Conservation (phyloP, 1,139 yeast species). For the Geotrichum cucujoidarum region DNA sequence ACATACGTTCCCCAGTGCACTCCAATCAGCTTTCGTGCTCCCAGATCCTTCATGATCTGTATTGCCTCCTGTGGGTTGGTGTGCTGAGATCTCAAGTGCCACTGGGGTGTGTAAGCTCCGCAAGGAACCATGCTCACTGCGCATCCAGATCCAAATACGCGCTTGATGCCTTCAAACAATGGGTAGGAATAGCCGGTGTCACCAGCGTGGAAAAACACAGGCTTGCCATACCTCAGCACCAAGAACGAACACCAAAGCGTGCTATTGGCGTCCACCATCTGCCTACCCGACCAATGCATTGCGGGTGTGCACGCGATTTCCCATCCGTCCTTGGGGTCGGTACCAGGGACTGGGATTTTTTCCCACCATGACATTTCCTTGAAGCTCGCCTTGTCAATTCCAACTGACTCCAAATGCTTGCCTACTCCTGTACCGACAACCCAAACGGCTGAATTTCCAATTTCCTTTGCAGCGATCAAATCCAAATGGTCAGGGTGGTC, state of each 20-base stretch:
- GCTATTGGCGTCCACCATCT: conserved; percentile 67
- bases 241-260: conserved; percentile 88
- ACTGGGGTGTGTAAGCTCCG: conserved; percentile 91
- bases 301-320: conserved; percentile 88
- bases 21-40: conserved; percentile 65
- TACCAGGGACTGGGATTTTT: conserved; percentile 41
- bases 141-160: conserved; percentile 59
- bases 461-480: conserved; percentile 49
- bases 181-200: conserved; percentile 85
- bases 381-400: conserved; percentile 45
- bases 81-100: conserved; percentile 92
- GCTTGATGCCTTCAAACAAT: conserved; percentile 59
- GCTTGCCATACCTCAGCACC: conserved; percentile 57
- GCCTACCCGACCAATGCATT: conserved; percentile 96
- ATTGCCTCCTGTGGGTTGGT: conserved; percentile 76
- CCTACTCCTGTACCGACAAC: conserved; percentile 79
- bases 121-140: conserved; percentile 76
- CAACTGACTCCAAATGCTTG: conserved; percentile 51
- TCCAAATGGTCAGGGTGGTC: conserved; percentile 96
- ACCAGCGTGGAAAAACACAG: conserved; percentile 84
- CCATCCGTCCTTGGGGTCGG: conserved; percentile 47
- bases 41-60: conserved; percentile 58
- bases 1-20: conserved; percentile 97
- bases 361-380: conserved; percentile 96
- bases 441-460: conserved; percentile 68